phyloP scores from a whole-genome alignment of 139 green algal species.

The Tetradesmus obliquus region DNA sequence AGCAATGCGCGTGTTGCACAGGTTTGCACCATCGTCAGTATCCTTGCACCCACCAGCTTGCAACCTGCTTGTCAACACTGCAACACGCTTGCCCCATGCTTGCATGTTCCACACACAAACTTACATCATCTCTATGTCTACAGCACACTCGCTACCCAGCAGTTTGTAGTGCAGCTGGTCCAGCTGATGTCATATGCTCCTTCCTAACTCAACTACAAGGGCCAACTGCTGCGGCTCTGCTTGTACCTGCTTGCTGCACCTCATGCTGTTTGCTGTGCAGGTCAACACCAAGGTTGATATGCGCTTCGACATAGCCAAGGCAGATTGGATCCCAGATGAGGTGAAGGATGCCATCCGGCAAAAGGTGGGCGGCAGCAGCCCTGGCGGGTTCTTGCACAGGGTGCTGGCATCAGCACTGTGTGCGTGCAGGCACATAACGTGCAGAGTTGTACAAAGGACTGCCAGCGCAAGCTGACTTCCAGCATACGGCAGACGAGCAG shows the following conservation, averaged over 20 bases:
- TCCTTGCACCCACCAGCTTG: background rate
- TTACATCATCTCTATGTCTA: too few relatives aligned
- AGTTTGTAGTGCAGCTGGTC: too few relatives aligned
- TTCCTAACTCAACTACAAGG: too few relatives aligned
- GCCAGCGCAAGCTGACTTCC: too few relatives aligned
- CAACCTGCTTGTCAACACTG: background rate
- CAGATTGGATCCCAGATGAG: constrained; percentile 84
- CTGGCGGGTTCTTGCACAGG: background rate
- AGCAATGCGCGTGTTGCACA: background rate
- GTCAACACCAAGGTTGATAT: constrained; percentile 98
- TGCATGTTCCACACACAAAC: background rate
- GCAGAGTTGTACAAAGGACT: too few relatives aligned
- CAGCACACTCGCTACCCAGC: too few relatives aligned
- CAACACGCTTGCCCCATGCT: background rate
- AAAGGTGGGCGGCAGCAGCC: constrained; percentile 55
- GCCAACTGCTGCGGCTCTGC: background rate
- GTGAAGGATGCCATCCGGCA: constrained; percentile 77
- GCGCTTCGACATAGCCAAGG: constrained; percentile 79
- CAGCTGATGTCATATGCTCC: too few relatives aligned
- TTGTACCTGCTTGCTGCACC: background rate
- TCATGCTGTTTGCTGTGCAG: constrained; percentile 29
- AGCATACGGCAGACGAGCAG: too few relatives aligned
- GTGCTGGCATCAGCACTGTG: background rate
- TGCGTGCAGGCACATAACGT: too few relatives aligned
- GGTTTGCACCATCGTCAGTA: background rate